phyloP scores from a whole-genome alignment of 495 filamentous ascomycete species.

The Hypoxylon fragiforme region DNA sequence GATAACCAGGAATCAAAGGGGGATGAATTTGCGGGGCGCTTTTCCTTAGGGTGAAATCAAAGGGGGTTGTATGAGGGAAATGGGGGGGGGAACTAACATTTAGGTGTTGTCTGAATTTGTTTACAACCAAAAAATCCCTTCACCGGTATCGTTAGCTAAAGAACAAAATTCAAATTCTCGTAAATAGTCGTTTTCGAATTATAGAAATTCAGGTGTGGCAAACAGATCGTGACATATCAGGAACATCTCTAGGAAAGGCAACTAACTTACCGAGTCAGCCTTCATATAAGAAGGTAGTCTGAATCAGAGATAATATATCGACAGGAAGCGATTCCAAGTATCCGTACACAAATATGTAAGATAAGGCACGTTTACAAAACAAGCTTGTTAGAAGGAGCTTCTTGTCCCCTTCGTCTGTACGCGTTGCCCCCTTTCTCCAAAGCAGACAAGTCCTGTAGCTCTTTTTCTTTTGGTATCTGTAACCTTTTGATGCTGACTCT shows the following conservation, averaged over 20 bases:
- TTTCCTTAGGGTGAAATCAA: too few species aligned
- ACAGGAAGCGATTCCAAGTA: too few species aligned
- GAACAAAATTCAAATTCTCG: neutral
- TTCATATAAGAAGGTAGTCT: too few species aligned
- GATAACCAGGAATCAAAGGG: too few species aligned
- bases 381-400: constrained; percentile 2
- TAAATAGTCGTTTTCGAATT: neutral
- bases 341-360: neutral
- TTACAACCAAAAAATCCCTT: neutral
- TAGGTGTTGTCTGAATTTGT: constrained; percentile 2
- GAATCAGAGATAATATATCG: too few species aligned
- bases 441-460: constrained; percentile 3
- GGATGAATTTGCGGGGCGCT: too few species aligned
- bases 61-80: neutral
- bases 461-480: neutral
- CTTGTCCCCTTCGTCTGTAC: constrained; percentile 18
- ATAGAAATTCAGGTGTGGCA: neutral
- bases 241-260: too few species aligned
- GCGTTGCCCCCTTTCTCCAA: neutral
- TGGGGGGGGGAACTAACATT: constrained; percentile 8
- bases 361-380: neutral
- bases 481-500: constrained; percentile 3
- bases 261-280: too few species aligned
- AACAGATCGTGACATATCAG: neutral
- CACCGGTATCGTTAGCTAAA: neutral